Conservation (phyloP, 2,329 filamentous ascomycete species). For the Colletotrichum endophyticum region DNA sequence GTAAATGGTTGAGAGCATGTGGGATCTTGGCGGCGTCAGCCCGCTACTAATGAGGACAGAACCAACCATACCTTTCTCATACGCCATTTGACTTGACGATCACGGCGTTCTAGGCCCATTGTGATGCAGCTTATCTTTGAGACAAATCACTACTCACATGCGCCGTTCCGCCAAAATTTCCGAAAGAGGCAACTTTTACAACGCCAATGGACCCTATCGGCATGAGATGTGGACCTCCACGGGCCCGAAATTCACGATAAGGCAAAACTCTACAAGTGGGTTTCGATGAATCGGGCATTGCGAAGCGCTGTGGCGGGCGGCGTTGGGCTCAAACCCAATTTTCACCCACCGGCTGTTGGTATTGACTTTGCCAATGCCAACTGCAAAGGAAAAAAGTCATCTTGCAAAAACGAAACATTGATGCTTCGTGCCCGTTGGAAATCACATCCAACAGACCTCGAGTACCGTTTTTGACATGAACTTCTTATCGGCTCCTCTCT, state of each 20-base stretch:
- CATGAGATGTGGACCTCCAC: not conserved
- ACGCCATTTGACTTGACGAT: not conserved
- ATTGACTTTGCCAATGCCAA: not conserved
- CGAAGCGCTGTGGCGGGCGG: not conserved
- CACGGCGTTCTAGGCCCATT: not conserved
- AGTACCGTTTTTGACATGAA: not conserved
- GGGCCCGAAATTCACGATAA: not conserved
- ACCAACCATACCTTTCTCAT: not conserved
- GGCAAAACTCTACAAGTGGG: not conserved
- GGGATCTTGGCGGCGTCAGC: not conserved
- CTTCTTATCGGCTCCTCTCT: constrained; percentile 24
- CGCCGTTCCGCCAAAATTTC: not conserved
- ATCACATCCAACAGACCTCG: not conserved
- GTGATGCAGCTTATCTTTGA: not conserved
- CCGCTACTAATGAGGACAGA: not conserved
- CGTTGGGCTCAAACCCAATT: constrained; percentile 2
- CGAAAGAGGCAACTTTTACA: not conserved
- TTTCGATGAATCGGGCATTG: constrained; percentile 1
- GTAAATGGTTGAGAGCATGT: not conserved
- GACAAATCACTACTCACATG: not conserved
- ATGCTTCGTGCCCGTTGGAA: not conserved
- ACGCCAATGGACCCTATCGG: not conserved
- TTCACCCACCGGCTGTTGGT: not conserved
- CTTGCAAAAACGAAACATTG: not conserved
- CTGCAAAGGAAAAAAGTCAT: not conserved